Conservation (phyloP, 2,329 filamentous ascomycete species). For the Huntiella savannae region DNA sequence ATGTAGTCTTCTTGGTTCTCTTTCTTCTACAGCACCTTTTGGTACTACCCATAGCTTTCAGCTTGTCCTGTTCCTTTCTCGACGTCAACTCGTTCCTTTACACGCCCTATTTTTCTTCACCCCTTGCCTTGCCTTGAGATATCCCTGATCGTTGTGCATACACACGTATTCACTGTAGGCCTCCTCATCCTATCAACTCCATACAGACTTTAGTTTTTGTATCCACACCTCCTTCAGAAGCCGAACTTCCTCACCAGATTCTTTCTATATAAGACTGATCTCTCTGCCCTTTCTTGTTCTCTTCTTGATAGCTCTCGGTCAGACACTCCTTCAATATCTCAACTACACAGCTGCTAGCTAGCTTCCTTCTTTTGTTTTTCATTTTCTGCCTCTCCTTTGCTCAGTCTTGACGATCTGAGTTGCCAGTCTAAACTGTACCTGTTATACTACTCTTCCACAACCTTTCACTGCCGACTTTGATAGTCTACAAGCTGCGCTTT, state of each 20-base stretch:
- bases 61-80: too few species aligned
- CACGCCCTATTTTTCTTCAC: not conserved
- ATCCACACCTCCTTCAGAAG: not conserved
- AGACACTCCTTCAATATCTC: not conserved
- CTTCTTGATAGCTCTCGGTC: not conserved
- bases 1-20: too few species aligned
- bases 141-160: not conserved
- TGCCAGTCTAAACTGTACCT: too few species aligned
- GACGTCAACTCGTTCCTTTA: too few species aligned
- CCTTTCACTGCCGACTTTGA: slow-evolving; percentile 5
- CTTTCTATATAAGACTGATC: too few species aligned
- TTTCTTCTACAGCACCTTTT: too few species aligned
- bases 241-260: too few species aligned
- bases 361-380: slow-evolving; percentile 3
- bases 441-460: not conserved
- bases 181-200: not conserved
- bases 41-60: too few species aligned
- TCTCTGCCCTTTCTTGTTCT: not conserved
- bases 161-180: too few species aligned
- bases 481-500: not conserved
- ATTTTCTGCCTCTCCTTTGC: not conserved
- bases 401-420: slow-evolving; percentile 10
- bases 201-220: not conserved
- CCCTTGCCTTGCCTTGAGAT: not conserved
- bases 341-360: not conserved